phyloP scores from a whole-genome alignment of 768 basidiomycete genomes.

The Crucibulum laeve region DNA sequence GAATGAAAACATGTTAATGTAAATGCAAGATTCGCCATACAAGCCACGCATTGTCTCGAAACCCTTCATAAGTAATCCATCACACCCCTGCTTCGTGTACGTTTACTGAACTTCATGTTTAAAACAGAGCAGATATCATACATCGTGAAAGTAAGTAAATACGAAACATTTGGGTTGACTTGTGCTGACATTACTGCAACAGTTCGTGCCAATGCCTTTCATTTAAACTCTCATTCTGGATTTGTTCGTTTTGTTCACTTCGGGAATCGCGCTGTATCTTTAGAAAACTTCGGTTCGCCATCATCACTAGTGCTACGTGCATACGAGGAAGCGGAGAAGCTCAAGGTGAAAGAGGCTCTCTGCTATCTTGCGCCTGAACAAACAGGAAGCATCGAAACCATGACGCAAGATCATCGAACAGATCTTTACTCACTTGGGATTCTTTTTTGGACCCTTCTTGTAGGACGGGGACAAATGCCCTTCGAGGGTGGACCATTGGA shows the following conservation, averaged over 20 bases:
- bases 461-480: constrained; percentile 61
- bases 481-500: constrained; percentile 61
- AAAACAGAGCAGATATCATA: constrained; percentile 45
- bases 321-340: constrained; percentile 57
- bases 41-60: constrained; percentile 70
- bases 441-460: constrained; percentile 72
- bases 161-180: not conserved
- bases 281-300: constrained; percentile 69
- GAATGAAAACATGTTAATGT: constrained; percentile 1
- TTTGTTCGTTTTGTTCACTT: constrained; percentile 70
- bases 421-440: constrained; percentile 74
- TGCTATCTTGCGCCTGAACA: constrained; percentile 77
- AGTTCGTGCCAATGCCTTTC: constrained; percentile 77
- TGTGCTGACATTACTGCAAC: constrained; percentile 4
- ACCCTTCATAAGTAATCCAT: constrained; percentile 49
- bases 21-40: constrained; percentile 59
- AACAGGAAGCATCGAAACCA: constrained; percentile 69
- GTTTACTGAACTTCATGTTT: constrained; percentile 5
- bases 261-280: constrained; percentile 68
- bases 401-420: constrained; percentile 68
- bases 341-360: constrained; percentile 71
- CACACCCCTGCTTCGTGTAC: not conserved
- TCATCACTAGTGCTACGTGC: constrained; percentile 62
- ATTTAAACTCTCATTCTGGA: constrained; percentile 66
- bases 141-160: constrained; percentile 58